Evolutionary conservation across 768 basidiomycete species (phyloP).

Genomic region (Amanita rubescens): DNA sequence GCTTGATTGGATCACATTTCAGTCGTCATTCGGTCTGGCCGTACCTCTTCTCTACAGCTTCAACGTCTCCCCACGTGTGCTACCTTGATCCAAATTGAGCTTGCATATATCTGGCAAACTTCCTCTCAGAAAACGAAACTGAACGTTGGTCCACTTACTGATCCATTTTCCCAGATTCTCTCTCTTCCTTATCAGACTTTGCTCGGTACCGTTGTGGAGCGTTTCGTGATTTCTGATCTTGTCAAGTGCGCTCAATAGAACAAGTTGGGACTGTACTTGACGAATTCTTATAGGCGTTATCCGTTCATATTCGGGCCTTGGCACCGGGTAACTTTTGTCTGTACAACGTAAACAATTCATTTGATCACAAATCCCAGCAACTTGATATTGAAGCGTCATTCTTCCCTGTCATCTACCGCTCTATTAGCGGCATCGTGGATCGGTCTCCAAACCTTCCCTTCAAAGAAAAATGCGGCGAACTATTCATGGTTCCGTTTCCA

Average conservation of each 20-base stretch:
- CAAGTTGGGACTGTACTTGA: neutral
- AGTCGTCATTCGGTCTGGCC: neutral
- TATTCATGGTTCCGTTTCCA: constrained; percentile 37
- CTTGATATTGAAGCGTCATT: constrained; percentile 44
- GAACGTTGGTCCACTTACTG: constrained; percentile 4
- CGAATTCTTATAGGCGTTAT: constrained; percentile 45
- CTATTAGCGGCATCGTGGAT: constrained; percentile 41
- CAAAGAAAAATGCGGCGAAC: constrained; percentile 31
- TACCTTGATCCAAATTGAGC: constrained; percentile 15
- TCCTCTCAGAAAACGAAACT: neutral
- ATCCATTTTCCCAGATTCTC: constrained; percentile 49
- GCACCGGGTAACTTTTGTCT: constrained; percentile 40
- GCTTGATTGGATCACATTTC: neutral
- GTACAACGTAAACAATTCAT: constrained; percentile 1
- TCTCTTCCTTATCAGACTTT: constrained; percentile 47
- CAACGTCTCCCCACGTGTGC: constrained; percentile 5
- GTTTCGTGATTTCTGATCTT: constrained; percentile 51
- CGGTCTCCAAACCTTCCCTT: constrained; percentile 47
- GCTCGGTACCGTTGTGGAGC: constrained; percentile 44
- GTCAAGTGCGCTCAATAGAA: constrained; percentile 37
- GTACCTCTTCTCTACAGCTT: constrained; percentile 1
- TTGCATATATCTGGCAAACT: constrained; percentile 20
- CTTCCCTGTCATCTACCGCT: constrained; percentile 41
- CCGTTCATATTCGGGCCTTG: constrained; percentile 71
- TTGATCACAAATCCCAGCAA: constrained; percentile 33